phyloP scores from a whole-genome alignment of 116 monocot genomes.

The Trichopus zeylanicus region DNA sequence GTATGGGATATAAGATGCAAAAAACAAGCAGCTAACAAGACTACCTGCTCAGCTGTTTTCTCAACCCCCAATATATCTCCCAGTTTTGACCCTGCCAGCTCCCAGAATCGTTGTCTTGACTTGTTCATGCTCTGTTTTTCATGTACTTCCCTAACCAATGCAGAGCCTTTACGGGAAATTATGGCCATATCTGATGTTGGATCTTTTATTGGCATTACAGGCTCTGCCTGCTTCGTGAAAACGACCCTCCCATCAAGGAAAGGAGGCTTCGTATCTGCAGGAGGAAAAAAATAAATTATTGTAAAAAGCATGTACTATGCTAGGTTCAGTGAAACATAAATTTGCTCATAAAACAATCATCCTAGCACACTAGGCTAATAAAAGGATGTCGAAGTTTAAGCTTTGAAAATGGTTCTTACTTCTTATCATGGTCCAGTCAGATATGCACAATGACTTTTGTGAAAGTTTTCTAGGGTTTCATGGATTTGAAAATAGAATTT shows the following conservation, averaged over 20 bases:
- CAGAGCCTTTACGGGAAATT: constrained; percentile 88
- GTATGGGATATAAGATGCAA: not conserved
- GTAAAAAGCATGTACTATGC: not conserved
- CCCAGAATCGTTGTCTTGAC: constrained; percentile 95
- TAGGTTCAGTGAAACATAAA: no score
- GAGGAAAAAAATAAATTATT: constrained; percentile 7
- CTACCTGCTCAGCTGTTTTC: constrained; percentile 87
- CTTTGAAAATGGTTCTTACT: no score
- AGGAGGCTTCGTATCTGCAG: constrained; percentile 88
- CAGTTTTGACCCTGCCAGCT: constrained; percentile 95
- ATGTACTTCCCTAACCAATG: constrained; percentile 84
- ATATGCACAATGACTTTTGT: no score
- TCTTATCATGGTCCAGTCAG: no score
- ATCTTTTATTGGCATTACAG: constrained; percentile 93
- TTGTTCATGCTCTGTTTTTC: constrained; percentile 98
- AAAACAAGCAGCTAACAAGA: not conserved
- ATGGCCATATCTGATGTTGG: constrained; percentile 99
- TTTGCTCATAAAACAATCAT: no score
- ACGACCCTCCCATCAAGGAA: constrained; percentile 95
- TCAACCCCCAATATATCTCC: constrained; percentile 90
- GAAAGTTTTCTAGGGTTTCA: no score
- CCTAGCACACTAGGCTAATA: no score
- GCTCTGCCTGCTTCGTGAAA: constrained; percentile 88
- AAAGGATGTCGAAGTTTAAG: no score
- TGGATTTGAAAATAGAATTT: no score